Evolutionary conservation across 495 filamentous ascomycete species (phyloP), one percentile per base, ranked within the genome.

Genomic region (Geoglossum glabrum): DNA sequence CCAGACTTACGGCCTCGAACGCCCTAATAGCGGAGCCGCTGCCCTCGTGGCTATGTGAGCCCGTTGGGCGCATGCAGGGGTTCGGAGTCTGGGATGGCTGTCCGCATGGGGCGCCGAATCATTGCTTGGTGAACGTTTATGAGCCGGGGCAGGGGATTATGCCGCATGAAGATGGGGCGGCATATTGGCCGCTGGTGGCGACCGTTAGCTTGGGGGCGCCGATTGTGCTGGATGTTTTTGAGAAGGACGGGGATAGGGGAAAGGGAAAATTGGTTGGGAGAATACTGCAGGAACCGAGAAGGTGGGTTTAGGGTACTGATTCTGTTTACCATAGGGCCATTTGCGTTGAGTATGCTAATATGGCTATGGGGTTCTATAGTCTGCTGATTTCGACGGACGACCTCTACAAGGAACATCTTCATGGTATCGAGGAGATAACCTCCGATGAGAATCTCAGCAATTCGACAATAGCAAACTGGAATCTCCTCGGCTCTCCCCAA

Each of bases 111-210:
- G 72, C 68, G 3, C 88, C 90, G 31, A 98, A 98, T 60, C 92
- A 98, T 72, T 85, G 92, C 50, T 74, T 98, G 19, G 78, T 97
- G 43, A 98, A 98, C 64, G 89, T 96, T 69, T 98, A 98, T 68
- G 70, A 68, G 0, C 81, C 86, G 0, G 87, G 86, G 0, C 84
- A 95, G 61, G 92, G 92, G 7, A 98, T 97, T 60, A 90, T 96
- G 85, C 80, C 90, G 56, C 92, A 98, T 65, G 90, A 98, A 70
- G 92, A 98, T 64, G 92, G 92, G 0, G 67, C 75, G 1, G 88
- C 90, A 0, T 98, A 98, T 65, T 73, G 84, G 61, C 84, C 85
- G 1, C 77, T 93, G 28, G 90, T 96, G 3, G 90, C 86, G 45
- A 97, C 92, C 3, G 82, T 98, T 52, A 90, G 85, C 67, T 71